Evolutionary conservation across 768 basidiomycete species (phyloP).

Genomic region (Tubosaeta sp.): DNA sequence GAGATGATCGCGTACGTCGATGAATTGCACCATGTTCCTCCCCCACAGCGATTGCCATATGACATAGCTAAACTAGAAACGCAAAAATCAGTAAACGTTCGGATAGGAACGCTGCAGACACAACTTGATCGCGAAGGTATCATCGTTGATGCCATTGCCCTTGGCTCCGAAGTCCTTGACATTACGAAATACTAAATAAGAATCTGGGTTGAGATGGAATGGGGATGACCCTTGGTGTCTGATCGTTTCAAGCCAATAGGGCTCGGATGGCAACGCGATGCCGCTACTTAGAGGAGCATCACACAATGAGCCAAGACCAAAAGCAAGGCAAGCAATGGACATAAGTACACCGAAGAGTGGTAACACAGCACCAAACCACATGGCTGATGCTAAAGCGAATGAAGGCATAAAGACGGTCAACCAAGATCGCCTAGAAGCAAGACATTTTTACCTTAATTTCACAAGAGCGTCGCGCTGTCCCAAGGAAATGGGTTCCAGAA

Average conservation of each 20-base stretch:
- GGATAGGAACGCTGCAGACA: neutral
- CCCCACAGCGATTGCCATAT: conserved; percentile 57
- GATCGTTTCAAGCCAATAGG: conserved; percentile 71
- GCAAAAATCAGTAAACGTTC: conserved; percentile 2
- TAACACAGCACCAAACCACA: conserved; percentile 5
- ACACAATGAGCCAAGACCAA: conserved; percentile 46
- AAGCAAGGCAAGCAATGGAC: neutral
- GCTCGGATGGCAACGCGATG: conserved; percentile 36
- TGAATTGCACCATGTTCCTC: conserved; percentile 37
- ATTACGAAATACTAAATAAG: conserved; percentile 72
- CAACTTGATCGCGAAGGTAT: conserved; percentile 72
- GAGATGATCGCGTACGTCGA: conserved; percentile 39
- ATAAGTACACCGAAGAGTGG: conserved; percentile 12
- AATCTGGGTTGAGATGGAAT: conserved; percentile 47
- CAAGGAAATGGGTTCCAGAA: too few relatives aligned
- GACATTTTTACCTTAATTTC: neutral
- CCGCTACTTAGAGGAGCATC: conserved; percentile 44
- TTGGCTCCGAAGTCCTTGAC: conserved; percentile 59
- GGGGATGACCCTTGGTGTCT: conserved; percentile 69
- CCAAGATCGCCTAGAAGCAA: neutral
- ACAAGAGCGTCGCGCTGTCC: neutral
- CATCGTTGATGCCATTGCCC: conserved; percentile 67
- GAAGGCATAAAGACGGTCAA: too few relatives aligned
- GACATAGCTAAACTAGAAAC: conserved; percentile 56
- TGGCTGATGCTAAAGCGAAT: neutral